Evolutionary conservation across 2,329 filamentous ascomycete genomes (phyloP), one percentile per base, ranked within the genome.

Genomic region (Diplodia mutila): DNA sequence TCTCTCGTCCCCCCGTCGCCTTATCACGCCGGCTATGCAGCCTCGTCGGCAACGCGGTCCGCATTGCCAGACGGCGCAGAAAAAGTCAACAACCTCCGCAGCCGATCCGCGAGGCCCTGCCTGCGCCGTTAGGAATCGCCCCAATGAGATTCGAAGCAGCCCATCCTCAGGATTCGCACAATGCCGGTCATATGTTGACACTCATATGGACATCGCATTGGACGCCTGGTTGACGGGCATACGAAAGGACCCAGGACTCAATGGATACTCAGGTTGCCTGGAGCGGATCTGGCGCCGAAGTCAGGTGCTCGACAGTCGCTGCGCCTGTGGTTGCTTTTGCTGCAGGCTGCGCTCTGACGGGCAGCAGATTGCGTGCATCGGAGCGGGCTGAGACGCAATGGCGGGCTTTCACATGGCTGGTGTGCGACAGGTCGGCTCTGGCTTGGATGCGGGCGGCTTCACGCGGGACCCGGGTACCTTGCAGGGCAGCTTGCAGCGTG

Each of bases 391-490:
- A 21, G 29, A 29, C 42, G 11, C 14, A 46, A 46, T 46, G 42
- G n/a, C 42, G 37, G 18, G 53, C 39, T 37, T 23, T 51, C 53
- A 29, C 39, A 49, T 59, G 53, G 64, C 52, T 48, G 29, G 51
- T 23, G 27, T 66, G 64, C 23, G 52, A 55, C 52, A 46, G 39
- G 52, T 51, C 52, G 25, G 49, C 55, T 48, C 29, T 21, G 34
- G 3, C 7, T 37, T 61, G 46, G 32, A 27, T 34, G 21, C 25
- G 27, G 49, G 39, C 21, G 48, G 29, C 51, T 66, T 52, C 64
- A 21, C 25, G 23, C 57, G 23, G 21, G 55, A 23, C 37, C 54
- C 21, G 64, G 64, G 64, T 66, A 66, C 64, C 64, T 66, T 59
- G 53, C 64, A 66, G 64, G 37, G 25, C 42, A 27, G 49, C 63